Percentiles rank a stretch among this genome's conserved stretches.
Evolutionary conservation across 2,329 filamentous ascomycete genomes (phyloP).

Genomic region (Fusarium mangiferae): DNA sequence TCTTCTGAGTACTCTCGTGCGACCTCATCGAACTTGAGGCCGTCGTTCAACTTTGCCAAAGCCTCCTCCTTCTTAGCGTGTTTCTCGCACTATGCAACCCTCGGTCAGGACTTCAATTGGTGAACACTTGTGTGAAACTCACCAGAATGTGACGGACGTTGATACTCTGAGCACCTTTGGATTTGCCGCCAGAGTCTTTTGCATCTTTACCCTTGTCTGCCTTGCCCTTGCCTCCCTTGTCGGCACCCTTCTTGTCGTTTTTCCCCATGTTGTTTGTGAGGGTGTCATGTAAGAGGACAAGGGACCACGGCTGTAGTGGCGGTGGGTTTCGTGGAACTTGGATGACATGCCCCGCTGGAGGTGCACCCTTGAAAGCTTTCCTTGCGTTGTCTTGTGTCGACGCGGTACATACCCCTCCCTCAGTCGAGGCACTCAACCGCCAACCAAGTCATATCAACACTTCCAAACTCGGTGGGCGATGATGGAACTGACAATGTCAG

Average conservation of each 20-base stretch:
- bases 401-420: background rate
- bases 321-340: conserved; percentile 2
- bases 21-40: conserved; percentile 79
- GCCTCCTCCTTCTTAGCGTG: conserved; percentile 83
- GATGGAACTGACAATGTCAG: background rate
- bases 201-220: conserved; percentile 34
- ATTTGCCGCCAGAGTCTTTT: conserved; percentile 52
- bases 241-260: conserved; percentile 55
- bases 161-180: conserved; percentile 71
- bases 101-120: conserved; percentile 15
- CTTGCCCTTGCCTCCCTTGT: conserved; percentile 49
- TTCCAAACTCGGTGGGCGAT: background rate
- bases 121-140: conserved; percentile 5
- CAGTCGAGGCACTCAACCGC: background rate
- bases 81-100: conserved; percentile 70
- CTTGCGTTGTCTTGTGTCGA: background rate
- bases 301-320: conserved; percentile 3
- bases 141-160: conserved; percentile 79
- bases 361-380: conserved; percentile 28
- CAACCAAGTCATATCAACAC: background rate
- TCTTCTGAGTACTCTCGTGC: conserved; percentile 79
- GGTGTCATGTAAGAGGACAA: conserved; percentile 14
- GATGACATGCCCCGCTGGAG: conserved; percentile 31
- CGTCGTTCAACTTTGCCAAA: conserved; percentile 71
- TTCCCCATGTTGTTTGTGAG: conserved; percentile 48